These are phyloP conservation scores for Ophiostoma sp. DNA, from an alignment of 2,329 filamentous ascomycete species.

Conservation along the genomic window DNA sequence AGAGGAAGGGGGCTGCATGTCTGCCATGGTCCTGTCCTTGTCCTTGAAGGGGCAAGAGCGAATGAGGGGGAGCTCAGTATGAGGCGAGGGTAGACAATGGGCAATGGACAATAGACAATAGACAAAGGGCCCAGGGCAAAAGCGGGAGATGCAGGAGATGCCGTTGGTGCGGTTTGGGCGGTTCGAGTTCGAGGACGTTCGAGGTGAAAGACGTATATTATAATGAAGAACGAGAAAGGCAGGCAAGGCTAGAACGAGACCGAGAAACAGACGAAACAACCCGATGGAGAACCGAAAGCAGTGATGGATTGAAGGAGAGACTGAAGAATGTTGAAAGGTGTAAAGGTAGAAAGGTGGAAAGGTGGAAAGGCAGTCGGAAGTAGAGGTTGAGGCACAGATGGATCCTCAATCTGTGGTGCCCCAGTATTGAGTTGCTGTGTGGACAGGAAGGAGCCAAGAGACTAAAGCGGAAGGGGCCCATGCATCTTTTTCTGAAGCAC, in stretches of 20 bases:
- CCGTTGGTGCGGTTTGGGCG: not conserved
- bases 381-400: conserved; percentile 13
- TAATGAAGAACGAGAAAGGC: not conserved
- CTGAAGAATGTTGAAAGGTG: not conserved
- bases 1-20: conserved; percentile 13
- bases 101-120: not conserved
- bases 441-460: conserved; percentile 4
- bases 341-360: not conserved
- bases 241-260: not conserved
- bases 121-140: not conserved
- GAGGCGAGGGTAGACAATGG: conserved; percentile 10
- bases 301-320: not conserved
- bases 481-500: conserved; percentile 4
- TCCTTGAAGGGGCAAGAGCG: not conserved
- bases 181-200: not conserved
- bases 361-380: not conserved
- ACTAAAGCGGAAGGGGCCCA: conserved; percentile 4
- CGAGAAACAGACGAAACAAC: not conserved
- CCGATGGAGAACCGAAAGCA: not conserved
- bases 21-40: conserved; percentile 27
- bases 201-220: not conserved
- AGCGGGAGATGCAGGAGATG: not conserved
- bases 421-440: conserved; percentile 15
- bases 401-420: conserved; percentile 13
- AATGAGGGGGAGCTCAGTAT: not conserved